Evolutionary conservation across 306 rosid genomes (phyloP).

Genomic region (Vigna nakashimae): DNA sequence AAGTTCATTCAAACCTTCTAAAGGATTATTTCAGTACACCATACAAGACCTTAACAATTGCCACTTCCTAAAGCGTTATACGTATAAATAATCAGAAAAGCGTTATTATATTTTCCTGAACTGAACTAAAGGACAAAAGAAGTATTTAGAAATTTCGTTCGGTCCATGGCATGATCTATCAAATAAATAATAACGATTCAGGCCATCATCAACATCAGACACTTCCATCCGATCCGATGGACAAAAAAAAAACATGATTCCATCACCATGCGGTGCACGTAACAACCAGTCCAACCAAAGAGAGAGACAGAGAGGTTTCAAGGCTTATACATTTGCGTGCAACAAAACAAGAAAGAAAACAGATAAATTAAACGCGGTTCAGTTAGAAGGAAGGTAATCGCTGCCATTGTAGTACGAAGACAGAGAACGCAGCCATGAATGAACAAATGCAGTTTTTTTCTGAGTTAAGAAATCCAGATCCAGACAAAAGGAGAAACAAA

Average conservation of each 20-base stretch:
- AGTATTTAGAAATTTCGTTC: neutral
- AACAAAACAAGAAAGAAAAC: neutral
- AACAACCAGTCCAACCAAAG: neutral
- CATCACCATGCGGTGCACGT: slow-evolving; percentile 7
- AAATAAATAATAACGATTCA: neutral
- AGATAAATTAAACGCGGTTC: neutral
- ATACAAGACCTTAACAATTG: too few relatives aligned
- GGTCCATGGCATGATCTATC: neutral
- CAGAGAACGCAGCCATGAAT: neutral
- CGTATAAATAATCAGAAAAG: neutral
- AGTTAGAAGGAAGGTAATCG: neutral
- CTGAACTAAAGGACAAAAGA: neutral
- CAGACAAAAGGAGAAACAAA: neutral
- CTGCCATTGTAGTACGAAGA: neutral
- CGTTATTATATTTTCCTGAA: neutral
- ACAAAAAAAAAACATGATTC: neutral
- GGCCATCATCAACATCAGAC: neutral
- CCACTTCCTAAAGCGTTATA: neutral
- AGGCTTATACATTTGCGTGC: neutral
- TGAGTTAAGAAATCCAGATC: slow-evolving; percentile 8
- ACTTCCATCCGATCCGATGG: slow-evolving; percentile 11
- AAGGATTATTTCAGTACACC: neutral
- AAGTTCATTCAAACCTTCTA: neutral
- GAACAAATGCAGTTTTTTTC: neutral
- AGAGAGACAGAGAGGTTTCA: neutral